phyloP scores from a whole-genome alignment of 345 rosid genomes.

The Salix brachista region DNA sequence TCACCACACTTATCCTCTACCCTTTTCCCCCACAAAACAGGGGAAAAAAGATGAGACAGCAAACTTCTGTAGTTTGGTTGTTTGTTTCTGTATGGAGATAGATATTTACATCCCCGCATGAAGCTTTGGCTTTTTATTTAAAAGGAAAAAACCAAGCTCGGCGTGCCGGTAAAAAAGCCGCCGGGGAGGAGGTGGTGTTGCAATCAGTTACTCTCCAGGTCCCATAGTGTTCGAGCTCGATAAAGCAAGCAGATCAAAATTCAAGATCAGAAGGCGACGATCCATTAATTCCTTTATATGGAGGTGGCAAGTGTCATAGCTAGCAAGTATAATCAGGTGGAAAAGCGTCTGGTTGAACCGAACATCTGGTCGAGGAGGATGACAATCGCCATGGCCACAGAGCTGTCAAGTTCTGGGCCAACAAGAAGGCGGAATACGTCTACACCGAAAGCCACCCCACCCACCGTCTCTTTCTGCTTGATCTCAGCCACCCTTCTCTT shows the following conservation, averaged over 20 bases:
- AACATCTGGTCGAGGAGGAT: constrained; percentile 91
- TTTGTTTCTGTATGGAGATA: not conserved
- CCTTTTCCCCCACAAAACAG: not conserved
- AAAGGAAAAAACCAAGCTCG: constrained; percentile 44
- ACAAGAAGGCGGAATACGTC: constrained; percentile 75
- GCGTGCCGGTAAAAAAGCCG: too few relatives aligned
- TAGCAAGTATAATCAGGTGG: not conserved
- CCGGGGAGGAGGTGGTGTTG: not conserved
- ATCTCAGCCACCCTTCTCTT: constrained; percentile 61
- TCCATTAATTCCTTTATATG: not conserved
- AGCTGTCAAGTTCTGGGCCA: constrained; percentile 52
- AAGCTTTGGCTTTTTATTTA: constrained; percentile 35
- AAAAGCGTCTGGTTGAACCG: constrained; percentile 49
- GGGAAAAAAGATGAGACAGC: not conserved
- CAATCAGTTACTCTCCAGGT: not conserved
- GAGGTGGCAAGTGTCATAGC: not conserved
- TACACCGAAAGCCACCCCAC: constrained; percentile 60
- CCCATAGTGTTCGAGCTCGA: not conserved
- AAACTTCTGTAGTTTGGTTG: not conserved
- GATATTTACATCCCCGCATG: constrained; percentile 2
- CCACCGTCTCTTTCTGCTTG: constrained; percentile 52
- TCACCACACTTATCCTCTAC: not conserved
- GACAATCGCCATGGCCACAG: constrained; percentile 76
- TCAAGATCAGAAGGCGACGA: not conserved
- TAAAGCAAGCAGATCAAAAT: not conserved